phyloP scores from a whole-genome alignment of 2,329 filamentous ascomycete genomes.

The Cadophora luteo-olivacea region DNA sequence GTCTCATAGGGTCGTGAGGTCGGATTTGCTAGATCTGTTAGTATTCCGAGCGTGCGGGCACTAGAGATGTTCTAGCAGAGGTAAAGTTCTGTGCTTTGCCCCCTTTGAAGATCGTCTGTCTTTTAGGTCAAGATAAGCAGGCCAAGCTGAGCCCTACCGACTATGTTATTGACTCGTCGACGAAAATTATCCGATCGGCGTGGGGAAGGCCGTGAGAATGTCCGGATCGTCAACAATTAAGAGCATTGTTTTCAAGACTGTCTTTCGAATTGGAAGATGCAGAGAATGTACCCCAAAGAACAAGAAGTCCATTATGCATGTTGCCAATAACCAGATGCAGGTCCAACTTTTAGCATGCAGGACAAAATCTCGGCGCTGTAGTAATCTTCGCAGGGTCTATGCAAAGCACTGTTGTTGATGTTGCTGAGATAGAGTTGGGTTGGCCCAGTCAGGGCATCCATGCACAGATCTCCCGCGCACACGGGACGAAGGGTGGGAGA shows the following conservation, averaged over 20 bases:
- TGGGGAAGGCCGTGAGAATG: conserved; percentile 7
- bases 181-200: neutral
- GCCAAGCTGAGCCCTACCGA: neutral
- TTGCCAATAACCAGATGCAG: neutral
- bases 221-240: neutral
- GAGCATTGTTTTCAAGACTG: neutral
- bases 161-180: neutral
- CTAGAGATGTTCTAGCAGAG: neutral
- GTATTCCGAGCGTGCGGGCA: conserved; percentile 6
- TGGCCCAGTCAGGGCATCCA: neutral
- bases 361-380: neutral
- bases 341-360: neutral
- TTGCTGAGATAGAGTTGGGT: neutral
- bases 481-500: neutral
- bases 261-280: neutral
- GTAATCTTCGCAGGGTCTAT: neutral
- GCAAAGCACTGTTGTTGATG: neutral
- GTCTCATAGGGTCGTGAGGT: neutral
- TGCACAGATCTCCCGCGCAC: conserved; percentile 10
- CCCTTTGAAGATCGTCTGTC: conserved; percentile 1
- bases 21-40: neutral
- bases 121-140: neutral
- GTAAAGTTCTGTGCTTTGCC: neutral
- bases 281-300: neutral
- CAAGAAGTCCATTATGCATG: neutral